Conservation (phyloP, 2,329 filamentous ascomycete species). For the Trichoderma sp. region DNA sequence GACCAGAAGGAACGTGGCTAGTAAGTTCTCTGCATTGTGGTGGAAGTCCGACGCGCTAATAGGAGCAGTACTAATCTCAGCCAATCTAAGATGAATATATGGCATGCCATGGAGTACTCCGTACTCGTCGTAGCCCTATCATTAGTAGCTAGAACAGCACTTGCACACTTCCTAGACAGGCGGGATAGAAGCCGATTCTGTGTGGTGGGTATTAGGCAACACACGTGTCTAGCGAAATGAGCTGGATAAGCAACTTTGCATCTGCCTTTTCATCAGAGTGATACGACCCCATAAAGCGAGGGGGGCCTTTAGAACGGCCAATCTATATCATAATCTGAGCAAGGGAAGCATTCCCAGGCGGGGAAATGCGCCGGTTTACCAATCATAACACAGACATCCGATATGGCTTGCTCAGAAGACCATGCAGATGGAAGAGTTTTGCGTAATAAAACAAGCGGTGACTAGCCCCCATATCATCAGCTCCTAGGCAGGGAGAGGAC, state of each 20-base stretch:
- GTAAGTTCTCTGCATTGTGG: not conserved
- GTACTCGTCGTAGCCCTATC: not conserved
- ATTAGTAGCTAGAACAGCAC: not conserved
- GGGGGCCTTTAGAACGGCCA: not conserved
- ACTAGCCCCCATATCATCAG: not conserved
- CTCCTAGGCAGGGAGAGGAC: constrained; percentile 14
- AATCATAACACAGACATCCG: not conserved
- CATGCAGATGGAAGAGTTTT: not conserved
- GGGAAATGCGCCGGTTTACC: not conserved
- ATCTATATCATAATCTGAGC: not conserved
- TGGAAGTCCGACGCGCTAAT: not conserved
- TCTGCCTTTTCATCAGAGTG: not conserved
- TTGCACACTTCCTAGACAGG: not conserved
- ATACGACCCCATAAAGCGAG: not conserved
- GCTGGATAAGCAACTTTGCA: not conserved
- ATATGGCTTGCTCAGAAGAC: not conserved
- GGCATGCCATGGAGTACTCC: not conserved
- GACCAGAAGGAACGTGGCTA: not conserved
- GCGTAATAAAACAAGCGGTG: constrained; percentile 9
- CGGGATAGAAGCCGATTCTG: not conserved
- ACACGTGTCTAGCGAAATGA: constrained; percentile 1
- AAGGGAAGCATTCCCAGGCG: constrained; percentile 7
- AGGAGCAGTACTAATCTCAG: not conserved
- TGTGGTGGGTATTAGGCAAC: not conserved
- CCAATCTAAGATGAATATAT: not conserved